Evolutionary conservation across 2,329 filamentous ascomycete species (phyloP), one percentile per base, ranked within the genome.

Genomic region (Calonectria pseudoreteaudii): DNA sequence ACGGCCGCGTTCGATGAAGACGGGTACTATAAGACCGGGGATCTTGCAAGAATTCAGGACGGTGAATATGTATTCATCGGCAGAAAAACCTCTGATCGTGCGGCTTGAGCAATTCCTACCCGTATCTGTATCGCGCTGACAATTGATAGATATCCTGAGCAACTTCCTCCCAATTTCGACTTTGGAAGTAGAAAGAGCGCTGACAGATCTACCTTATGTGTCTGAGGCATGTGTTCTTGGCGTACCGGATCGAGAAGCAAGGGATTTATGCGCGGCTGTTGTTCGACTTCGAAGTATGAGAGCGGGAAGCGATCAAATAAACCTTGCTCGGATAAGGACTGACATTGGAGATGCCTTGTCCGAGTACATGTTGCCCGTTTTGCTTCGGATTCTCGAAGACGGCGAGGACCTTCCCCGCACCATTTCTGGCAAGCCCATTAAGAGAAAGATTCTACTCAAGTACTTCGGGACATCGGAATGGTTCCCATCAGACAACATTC

Each of bases 21-120:
- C 75, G 96, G 95, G 74, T 98, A 95, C 95, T 98, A 98, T 89
- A 93, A 93, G 81, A 97, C 95, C 0, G 96, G 96, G 66, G 96
- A 98, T 81, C 94, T 98, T 76, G 94, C 91, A 81, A 90, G 91
- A 71, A 88, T 98, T 18, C 95, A 44, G 18, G 71, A 75, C 18
- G 76, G 76, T 52, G 74, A 79, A 38, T 77, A 69, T 26, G 41
- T 75, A 13, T 80, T 78, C 50, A 66, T 71, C 7, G 78, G 79
- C 11, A 74, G 77, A 26, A 70, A 70, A 16, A 72, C 38, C 28
- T 52, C 73, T 1, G 79, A 80, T 41, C 76, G 79, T 78, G 53
- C 26, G 75, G 26, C 23, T 41, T 31, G 3, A 36, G 6, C 4
- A 18, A 18, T 7, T 23, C 16, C 7, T 30, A 36, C 14, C 36